Evolutionary conservation across 2,329 filamentous ascomycete species (phyloP).

Genomic region (Xylariaceae sp.): DNA sequence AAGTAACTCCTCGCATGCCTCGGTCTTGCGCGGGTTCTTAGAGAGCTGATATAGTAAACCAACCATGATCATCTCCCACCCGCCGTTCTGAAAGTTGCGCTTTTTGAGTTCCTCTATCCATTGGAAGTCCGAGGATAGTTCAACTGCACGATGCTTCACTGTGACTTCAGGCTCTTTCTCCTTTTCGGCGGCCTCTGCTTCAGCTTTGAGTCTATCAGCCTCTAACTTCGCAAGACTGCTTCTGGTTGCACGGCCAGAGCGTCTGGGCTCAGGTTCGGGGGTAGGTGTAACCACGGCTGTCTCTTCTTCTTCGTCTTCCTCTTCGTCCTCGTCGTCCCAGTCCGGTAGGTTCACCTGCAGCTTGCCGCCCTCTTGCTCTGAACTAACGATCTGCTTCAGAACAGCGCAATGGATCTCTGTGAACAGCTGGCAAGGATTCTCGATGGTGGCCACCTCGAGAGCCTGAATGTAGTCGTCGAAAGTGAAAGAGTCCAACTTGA

Average conservation of each 20-base stretch:
- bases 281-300: conserved; percentile 57
- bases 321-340: conserved; percentile 66
- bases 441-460: conserved; percentile 70
- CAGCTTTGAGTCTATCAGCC: conserved; percentile 62
- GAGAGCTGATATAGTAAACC: conserved; percentile 84
- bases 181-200: conserved; percentile 51
- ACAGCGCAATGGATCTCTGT: conserved; percentile 90
- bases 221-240: conserved; percentile 82
- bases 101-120: conserved; percentile 84
- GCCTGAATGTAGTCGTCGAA: conserved; percentile 95
- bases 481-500: conserved; percentile 91
- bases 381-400: conserved; percentile 77
- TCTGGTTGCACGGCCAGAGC: conserved; percentile 68
- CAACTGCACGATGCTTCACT: conserved; percentile 65
- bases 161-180: conserved; percentile 44
- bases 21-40: conserved; percentile 64
- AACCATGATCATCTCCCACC: conserved; percentile 87
- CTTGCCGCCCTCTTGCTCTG: conserved; percentile 71
- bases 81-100: conserved; percentile 80
- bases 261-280: conserved; percentile 64
- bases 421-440: conserved; percentile 76
- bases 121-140: conserved; percentile 68
- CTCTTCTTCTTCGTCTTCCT: conserved; percentile 60
- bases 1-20: conserved; percentile 74
- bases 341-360: conserved; percentile 76